A percentile compares a stretch with the other conserved stretches of the same genome.
Conservation (phyloP, 768 basidiomycete genomes). For the Polyporus arcularius region DNA sequence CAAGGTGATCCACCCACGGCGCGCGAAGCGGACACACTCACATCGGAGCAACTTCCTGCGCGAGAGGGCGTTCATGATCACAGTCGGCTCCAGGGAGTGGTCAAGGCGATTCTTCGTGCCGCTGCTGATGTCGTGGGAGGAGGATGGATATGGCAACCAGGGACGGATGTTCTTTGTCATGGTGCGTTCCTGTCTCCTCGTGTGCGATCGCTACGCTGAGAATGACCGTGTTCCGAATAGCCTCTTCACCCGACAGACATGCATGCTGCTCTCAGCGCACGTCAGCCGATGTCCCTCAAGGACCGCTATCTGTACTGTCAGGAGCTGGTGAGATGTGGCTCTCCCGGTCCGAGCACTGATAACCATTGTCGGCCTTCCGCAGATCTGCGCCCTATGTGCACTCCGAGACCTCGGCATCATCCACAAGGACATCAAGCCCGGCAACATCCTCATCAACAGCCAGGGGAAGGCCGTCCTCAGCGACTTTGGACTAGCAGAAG, state of each 20-base stretch:
- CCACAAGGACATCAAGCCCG: constrained; percentile 53
- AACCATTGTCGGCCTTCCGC: background rate
- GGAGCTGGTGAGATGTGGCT: constrained; percentile 14
- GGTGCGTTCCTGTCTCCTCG: background rate
- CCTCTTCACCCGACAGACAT: constrained; percentile 1
- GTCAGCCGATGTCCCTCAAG: background rate
- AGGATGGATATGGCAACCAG: background rate
- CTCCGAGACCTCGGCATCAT: constrained; percentile 46
- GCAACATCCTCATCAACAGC: constrained; percentile 47
- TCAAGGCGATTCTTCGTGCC: background rate
- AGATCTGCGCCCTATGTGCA: constrained; percentile 30
- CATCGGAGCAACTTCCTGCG: background rate
- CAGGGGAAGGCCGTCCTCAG: constrained; percentile 37
- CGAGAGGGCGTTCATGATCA: constrained; percentile 4
- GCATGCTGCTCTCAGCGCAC: background rate
- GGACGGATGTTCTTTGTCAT: constrained; percentile 16
- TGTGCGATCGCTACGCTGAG: background rate
- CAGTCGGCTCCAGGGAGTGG: background rate
- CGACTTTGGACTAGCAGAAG: constrained; percentile 43
- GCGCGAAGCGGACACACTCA: background rate
- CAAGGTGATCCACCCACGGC: background rate
- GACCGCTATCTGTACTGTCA: constrained; percentile 15
- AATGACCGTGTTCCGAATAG: background rate
- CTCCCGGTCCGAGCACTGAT: background rate
- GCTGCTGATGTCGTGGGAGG: constrained; percentile 15